Evolutionary conservation across 768 basidiomycete species (phyloP).

Genomic region (Podaxis sp.): DNA sequence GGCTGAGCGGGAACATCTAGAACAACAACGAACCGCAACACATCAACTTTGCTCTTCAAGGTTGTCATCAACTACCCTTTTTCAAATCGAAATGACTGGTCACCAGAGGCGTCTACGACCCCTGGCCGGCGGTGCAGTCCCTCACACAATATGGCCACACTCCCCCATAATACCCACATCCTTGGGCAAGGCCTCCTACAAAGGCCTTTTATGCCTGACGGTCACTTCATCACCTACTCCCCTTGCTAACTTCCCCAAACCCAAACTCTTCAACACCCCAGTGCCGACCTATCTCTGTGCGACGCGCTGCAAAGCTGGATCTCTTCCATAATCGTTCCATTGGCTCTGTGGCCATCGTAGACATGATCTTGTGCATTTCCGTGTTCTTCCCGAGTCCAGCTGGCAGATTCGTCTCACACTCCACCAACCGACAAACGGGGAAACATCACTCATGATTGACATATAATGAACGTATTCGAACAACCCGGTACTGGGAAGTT

Average conservation of each 20-base stretch:
- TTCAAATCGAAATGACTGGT: slow-evolving; percentile 26
- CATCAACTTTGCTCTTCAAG: slow-evolving; percentile 27
- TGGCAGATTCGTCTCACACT: slow-evolving; percentile 15
- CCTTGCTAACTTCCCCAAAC: slow-evolving; percentile 31
- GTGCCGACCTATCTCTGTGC: slow-evolving; percentile 62
- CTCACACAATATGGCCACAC: too few species aligned
- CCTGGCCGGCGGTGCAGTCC: slow-evolving; percentile 26
- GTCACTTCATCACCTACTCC: slow-evolving; percentile 55
- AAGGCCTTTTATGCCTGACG: slow-evolving; percentile 74
- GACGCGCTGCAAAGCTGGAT: slow-evolving; percentile 65
- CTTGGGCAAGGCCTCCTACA: slow-evolving; percentile 55
- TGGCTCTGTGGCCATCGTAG: slow-evolving; percentile 89
- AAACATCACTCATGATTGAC: slow-evolving; percentile 89
- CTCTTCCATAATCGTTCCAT: too few species aligned
- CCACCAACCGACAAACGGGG: slow-evolving; percentile 53
- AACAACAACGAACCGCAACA: slow-evolving; percentile 18
- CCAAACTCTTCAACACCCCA: slow-evolving; percentile 71
- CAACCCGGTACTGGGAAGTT: slow-evolving; percentile 93
- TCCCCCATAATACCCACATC: too few species aligned
- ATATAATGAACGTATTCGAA: slow-evolving; percentile 79
- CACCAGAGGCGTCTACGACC: slow-evolving; percentile 27
- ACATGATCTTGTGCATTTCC: slow-evolving; percentile 89
- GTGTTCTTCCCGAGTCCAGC: slow-evolving; percentile 53
- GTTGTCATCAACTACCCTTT: slow-evolving; percentile 24
- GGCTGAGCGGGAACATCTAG: slow-evolving; percentile 37